Conservation (phyloP, 768 basidiomycete species). For the Tylopilus vinaceipallidus region DNA sequence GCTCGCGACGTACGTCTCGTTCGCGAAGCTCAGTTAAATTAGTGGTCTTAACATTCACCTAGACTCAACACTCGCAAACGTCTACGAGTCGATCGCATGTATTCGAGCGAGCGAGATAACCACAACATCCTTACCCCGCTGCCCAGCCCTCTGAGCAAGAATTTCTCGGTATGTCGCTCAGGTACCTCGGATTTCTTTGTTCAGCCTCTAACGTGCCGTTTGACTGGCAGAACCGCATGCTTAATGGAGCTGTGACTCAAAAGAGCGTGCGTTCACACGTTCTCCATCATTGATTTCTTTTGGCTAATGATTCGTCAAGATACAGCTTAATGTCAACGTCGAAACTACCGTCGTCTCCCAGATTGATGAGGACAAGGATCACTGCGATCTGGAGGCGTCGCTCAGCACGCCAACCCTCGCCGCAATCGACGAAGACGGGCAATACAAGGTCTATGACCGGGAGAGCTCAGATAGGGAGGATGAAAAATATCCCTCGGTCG, state of each 20-base stretch:
- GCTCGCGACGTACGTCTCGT: conserved; percentile 32
- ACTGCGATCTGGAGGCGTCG: conserved; percentile 21
- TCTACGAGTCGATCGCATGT: conserved; percentile 23
- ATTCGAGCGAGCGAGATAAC: conserved; percentile 27
- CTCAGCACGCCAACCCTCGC: conserved; percentile 5
- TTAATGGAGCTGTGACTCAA: conserved; percentile 15
- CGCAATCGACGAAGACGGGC: conserved; percentile 12
- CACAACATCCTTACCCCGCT: conserved; percentile 9
- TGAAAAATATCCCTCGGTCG: conserved; percentile 11
- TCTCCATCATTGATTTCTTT: not conserved
- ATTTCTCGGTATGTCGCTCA: conserved; percentile 22
- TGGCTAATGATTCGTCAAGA: not conserved
- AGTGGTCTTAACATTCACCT: not conserved
- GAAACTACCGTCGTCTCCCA: conserved; percentile 34
- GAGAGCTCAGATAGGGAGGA: conserved; percentile 20
- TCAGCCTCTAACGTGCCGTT: no score
- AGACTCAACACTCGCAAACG: conserved; percentile 34
- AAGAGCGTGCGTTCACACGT: conserved; percentile 19
- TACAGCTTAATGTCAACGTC: conserved; percentile 33
- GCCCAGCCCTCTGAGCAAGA: conserved; percentile 20
- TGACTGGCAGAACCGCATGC: conserved; percentile 24
- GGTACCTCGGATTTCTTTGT: no score
- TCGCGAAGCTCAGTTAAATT: not conserved
- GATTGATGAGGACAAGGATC: conserved; percentile 27
- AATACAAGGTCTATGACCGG: conserved; percentile 12